Conservation (phyloP, 2,329 filamentous ascomycete species). For the Aspergillus cejpii region DNA sequence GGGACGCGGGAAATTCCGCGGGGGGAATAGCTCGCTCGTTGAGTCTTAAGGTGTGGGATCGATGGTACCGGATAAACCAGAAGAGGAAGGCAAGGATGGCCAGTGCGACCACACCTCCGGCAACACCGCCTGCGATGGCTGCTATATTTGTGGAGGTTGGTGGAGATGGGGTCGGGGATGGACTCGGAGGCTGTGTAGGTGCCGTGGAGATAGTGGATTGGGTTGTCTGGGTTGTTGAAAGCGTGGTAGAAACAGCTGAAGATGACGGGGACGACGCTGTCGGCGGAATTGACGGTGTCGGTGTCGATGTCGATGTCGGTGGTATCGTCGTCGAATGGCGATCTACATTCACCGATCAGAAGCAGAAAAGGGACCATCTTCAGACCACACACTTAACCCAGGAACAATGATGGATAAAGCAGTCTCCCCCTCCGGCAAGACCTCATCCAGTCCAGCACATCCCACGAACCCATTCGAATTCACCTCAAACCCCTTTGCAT, state of each 20-base stretch:
- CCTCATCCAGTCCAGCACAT: background rate
- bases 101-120: background rate
- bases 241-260: too few relatives aligned
- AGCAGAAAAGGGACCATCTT: background rate
- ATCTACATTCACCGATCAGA: background rate
- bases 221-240: too few relatives aligned
- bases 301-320: too few relatives aligned
- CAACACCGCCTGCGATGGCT: slow-evolving; percentile 4
- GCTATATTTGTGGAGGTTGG: background rate
- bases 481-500: background rate
- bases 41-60: too few relatives aligned
- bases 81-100: background rate
- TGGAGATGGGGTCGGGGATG: background rate
- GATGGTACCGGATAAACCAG: background rate
- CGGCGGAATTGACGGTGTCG: too few relatives aligned
- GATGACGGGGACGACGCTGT: too few relatives aligned
- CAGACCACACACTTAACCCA: background rate
- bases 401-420: background rate
- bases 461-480: background rate
- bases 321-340: background rate
- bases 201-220: background rate
- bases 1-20: too few relatives aligned
- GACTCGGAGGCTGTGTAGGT: background rate
- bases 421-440: background rate
- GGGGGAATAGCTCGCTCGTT: too few relatives aligned